These are phyloP conservation scores for Rubia occidens DNA, from an alignment of 305 asterid genomes.

Conservation along the genomic window DNA sequence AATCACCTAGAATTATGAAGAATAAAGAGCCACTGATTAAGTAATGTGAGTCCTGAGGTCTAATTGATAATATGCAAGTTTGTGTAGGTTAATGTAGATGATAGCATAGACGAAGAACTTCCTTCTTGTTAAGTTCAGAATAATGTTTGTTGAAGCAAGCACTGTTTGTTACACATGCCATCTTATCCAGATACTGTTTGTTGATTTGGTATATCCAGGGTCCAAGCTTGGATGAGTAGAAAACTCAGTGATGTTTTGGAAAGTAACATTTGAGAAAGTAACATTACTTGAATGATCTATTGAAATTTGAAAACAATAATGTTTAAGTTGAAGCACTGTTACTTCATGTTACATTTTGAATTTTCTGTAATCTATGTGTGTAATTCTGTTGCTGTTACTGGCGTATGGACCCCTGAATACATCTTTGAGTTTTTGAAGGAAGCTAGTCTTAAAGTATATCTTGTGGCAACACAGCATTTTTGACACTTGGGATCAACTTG, in stretches of 20 bases:
- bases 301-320: neutral
- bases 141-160: neutral
- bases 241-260: neutral
- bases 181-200: neutral
- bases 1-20: neutral
- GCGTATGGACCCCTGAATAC: neutral
- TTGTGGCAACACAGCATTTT: neutral
- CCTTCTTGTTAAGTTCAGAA: slow-evolving; percentile 1
- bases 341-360: neutral
- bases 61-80: neutral
- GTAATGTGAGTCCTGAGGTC: neutral
- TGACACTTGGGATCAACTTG: neutral
- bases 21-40: neutral
- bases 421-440: neutral
- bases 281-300: neutral
- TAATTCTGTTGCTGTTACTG: neutral
- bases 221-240: neutral
- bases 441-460: neutral
- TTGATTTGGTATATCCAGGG: neutral
- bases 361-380: neutral
- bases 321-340: neutral
- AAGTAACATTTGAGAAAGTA: neutral
- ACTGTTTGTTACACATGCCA: neutral
- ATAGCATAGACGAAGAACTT: neutral
- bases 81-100: neutral